These are phyloP conservation scores for Eudorina sp. DNA, from an alignment of 139 green algal species.

Conservation along the genomic window DNA sequence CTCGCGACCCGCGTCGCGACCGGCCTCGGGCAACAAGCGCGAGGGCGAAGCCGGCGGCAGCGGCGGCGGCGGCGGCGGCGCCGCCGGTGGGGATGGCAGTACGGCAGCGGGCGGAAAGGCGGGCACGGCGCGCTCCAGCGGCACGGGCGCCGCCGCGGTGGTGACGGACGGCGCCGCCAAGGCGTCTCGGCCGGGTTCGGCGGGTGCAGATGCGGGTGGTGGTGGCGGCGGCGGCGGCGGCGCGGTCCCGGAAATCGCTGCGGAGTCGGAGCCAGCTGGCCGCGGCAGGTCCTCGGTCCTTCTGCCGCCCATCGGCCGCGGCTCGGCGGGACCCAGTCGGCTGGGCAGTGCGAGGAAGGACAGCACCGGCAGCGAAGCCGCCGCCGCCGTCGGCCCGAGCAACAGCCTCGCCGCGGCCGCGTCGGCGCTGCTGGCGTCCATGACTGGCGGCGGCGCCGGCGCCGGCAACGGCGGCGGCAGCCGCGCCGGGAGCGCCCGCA, in stretches of 20 bases:
- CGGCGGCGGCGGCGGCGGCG: not conserved
- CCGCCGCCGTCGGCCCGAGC: not conserved
- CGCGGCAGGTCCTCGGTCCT: not conserved
- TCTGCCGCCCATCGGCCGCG: not conserved
- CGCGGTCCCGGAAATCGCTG: not conserved
- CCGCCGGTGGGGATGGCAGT: not conserved
- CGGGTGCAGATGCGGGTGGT: too few relatives aligned
- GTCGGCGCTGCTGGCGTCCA: not conserved
- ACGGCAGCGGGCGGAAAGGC: not conserved
- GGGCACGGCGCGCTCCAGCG: not conserved
- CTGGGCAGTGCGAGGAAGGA: not conserved
- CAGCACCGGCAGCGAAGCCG: not conserved
- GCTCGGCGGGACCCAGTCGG: not conserved
- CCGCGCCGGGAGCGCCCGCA: not conserved
- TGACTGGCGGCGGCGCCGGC: not conserved
- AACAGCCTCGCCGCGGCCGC: not conserved
- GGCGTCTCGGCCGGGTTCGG: not conserved
- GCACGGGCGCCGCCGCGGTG: not conserved
- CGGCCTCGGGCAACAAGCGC: not conserved
- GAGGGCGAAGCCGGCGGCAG: not conserved
- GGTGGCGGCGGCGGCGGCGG: not conserved
- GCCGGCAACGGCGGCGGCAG: not conserved
- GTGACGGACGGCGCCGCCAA: not conserved
- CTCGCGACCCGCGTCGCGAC: slow-evolving; percentile 11
- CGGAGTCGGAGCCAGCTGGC: not conserved